Conservation (phyloP, 164 flowering plant genomes). For the Vitis rotundifolia region DNA sequence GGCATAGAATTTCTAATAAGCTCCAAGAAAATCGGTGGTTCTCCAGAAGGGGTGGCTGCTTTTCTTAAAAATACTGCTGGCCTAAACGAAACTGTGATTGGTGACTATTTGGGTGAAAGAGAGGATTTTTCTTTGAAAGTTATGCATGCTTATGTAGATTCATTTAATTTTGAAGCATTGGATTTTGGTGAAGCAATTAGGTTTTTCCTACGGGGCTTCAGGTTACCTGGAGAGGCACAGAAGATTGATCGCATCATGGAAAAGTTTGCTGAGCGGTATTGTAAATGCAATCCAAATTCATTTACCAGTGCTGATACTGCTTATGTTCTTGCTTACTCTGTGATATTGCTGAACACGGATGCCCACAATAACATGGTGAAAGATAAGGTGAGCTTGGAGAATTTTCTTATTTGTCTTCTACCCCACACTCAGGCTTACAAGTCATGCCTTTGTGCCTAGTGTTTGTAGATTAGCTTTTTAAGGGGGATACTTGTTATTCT, state of each 20-base stretch:
- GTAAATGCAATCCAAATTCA: slow-evolving; percentile 92
- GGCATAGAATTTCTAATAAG: slow-evolving; percentile 90
- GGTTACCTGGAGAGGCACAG: slow-evolving; percentile 99
- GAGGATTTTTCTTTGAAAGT: slow-evolving; percentile 89
- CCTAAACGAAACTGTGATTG: slow-evolving; percentile 81
- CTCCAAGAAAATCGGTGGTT: slow-evolving; percentile 71
- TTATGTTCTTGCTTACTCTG: slow-evolving; percentile 99
- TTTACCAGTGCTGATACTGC: slow-evolving; percentile 97
- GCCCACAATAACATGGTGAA: slow-evolving; percentile 97
- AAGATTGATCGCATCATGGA: slow-evolving; percentile 99
- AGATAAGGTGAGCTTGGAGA: slow-evolving; percentile 73
- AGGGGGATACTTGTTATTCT: not conserved
- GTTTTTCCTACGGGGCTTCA: slow-evolving; percentile 86
- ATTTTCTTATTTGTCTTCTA: slow-evolving; percentile 1
- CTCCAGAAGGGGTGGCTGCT: slow-evolving; percentile 84
- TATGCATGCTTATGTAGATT: slow-evolving; percentile 99
- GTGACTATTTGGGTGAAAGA: slow-evolving; percentile 98
- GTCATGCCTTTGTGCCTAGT: not conserved
- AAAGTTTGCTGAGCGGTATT: slow-evolving; percentile 97
- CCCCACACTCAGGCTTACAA: not conserved
- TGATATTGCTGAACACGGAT: slow-evolving; percentile 98
- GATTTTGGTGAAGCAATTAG: slow-evolving; percentile 95
- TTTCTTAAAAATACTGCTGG: slow-evolving; percentile 79
- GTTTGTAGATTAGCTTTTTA: not conserved
- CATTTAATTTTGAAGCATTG: slow-evolving; percentile 79